Conservation (phyloP, 2,329 filamentous ascomycete genomes). For the Fusarium napiforme region DNA sequence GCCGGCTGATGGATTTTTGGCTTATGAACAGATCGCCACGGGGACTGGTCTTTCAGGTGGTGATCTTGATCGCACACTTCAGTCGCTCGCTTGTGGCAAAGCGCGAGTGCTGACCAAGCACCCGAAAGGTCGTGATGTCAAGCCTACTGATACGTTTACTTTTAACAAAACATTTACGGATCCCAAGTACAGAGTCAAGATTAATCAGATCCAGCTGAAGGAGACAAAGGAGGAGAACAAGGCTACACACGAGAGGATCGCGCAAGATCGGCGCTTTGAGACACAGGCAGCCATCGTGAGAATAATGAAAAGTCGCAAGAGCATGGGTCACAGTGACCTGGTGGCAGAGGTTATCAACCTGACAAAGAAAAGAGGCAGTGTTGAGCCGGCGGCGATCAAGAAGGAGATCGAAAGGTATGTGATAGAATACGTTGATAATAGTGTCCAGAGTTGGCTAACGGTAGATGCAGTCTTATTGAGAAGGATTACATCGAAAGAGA, state of each 20-base stretch:
- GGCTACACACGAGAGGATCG: conserved; percentile 90
- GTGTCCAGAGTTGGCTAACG: conserved; percentile 13
- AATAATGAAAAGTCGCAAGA: conserved; percentile 96
- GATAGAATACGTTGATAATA: background rate
- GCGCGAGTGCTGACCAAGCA: conserved; percentile 85
- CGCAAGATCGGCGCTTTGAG: conserved; percentile 91
- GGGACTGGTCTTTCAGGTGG: conserved; percentile 78
- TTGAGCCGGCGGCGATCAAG: conserved; percentile 92
- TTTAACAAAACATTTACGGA: conserved; percentile 83
- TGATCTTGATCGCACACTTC: conserved; percentile 89
- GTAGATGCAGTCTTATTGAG: conserved; percentile 77
- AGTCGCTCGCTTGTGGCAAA: conserved; percentile 94
- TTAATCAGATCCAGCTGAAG: conserved; percentile 98
- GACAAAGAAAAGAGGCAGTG: conserved; percentile 84
- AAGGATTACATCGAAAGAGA: conserved; percentile 92
- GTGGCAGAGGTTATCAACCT: conserved; percentile 92
- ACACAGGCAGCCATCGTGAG: conserved; percentile 96
- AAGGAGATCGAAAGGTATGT: conserved; percentile 93
- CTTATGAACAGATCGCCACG: conserved; percentile 79
- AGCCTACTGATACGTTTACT: conserved; percentile 81
- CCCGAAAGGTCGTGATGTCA: conserved; percentile 85
- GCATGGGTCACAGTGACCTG: conserved; percentile 84
- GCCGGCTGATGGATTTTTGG: conserved; percentile 67
- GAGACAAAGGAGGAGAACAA: conserved; percentile 96
- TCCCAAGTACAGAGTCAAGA: conserved; percentile 90